These are phyloP conservation scores for Earliella scabrosa DNA, from an alignment of 1,284 basidiomycete genomes.

Conservation along the genomic window DNA sequence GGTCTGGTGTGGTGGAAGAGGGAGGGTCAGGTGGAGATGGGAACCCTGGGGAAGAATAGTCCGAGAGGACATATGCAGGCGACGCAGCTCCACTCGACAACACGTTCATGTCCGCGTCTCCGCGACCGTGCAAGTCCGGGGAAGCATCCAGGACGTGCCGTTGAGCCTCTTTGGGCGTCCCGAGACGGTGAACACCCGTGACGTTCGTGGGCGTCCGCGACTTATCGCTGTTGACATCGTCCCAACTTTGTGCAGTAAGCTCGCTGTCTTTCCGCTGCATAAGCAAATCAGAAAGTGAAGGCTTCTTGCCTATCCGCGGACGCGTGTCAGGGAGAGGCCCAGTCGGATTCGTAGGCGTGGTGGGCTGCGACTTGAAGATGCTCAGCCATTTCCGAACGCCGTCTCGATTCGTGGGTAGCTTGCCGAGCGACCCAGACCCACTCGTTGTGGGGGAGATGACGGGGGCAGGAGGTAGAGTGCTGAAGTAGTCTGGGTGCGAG, in stretches of 20 bases:
- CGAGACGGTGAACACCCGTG: slow-evolving; percentile 43
- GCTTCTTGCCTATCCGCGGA: slow-evolving; percentile 51
- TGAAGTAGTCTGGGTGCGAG: slow-evolving; percentile 55
- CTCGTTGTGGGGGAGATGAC: slow-evolving; percentile 42
- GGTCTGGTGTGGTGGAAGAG: slow-evolving; percentile 74
- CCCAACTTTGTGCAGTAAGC: slow-evolving; percentile 59
- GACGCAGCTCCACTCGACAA: slow-evolving; percentile 25
- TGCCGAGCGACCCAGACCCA: slow-evolving; percentile 44
- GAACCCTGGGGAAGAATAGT: slow-evolving; percentile 37
- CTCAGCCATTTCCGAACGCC: slow-evolving; percentile 80
- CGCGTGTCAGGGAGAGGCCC: slow-evolving; percentile 36
- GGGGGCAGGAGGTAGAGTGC: slow-evolving; percentile 28
- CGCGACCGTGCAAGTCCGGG: slow-evolving; percentile 12
- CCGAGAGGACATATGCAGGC: slow-evolving; percentile 22
- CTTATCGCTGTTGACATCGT: slow-evolving; percentile 55
- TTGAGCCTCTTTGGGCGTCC: slow-evolving; percentile 20
- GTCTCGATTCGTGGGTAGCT: slow-evolving; percentile 72
- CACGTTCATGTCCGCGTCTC: slow-evolving; percentile 23
- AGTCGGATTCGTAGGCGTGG: slow-evolving; percentile 43
- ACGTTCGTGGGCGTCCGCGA: slow-evolving; percentile 50
- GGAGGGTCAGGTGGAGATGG: slow-evolving; percentile 61
- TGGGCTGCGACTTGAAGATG: slow-evolving; percentile 48
- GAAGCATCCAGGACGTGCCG: slow-evolving; percentile 11
- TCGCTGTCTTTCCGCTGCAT: slow-evolving; percentile 56
- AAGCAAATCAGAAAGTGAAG: slow-evolving; percentile 67